Evolutionary conservation across 768 basidiomycete genomes (phyloP), one percentile per base, ranked within the genome.

Genomic region (Suillus paluster): DNA sequence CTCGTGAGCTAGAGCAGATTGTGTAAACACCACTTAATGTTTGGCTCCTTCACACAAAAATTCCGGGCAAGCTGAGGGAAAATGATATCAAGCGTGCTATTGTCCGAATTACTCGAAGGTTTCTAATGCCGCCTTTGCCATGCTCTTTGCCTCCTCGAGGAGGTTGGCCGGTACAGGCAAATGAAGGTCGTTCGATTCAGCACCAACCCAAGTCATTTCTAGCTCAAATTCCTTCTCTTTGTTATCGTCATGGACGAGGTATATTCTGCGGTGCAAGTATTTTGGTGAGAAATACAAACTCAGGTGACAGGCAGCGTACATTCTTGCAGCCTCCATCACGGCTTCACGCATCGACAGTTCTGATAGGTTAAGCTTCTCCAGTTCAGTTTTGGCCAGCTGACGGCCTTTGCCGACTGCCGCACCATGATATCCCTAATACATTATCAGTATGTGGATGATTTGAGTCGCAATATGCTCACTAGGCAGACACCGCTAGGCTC

Each of bases 151-250:
- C 71, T 96, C 94, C 25, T 85, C 84, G 48, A 89, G 80, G 62
- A 98, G 79, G 36, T 95, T 95, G 63, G 84, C 84, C 52, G 97
- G 97, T 59, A 99, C 94, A 27, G 87, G 84, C 27, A 86, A 81
- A 76, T 98, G 95, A 53, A 88, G 73, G 58, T 87, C 87, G 34
- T 88, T 86, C 36, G 91, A 92, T 77, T 97, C 94, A 38, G 86
- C 83, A 42, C 95, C 87, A 62, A 98, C 88, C 97, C 97, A 99
- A 39, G 95, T 92, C 84, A 99, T 86, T 77, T 99, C 97, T 30
- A 99, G 85, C 73, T 99, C 97, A 66, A 99, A 99, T 55, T 96
- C 93, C 73, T 98, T 99, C 79, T 98, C 96, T 76, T 98, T 97
- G 64, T 92, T 89, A 73, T 99, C 97, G 65, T 99, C 97, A 71